Conservation (phyloP, 306 rosid genomes). For the Arachis stenosperma region DNA sequence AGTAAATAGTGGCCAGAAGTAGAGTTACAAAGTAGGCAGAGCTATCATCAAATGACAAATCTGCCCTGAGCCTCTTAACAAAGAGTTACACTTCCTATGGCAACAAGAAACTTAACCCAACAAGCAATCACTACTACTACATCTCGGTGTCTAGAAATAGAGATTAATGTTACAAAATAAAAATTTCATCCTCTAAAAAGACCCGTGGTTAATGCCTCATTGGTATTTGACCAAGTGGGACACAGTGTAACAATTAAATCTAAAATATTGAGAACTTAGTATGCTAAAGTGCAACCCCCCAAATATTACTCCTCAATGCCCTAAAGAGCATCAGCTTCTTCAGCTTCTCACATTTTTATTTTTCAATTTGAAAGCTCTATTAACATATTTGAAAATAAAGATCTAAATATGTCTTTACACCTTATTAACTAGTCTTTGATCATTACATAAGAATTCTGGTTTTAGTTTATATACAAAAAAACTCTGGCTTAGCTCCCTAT, state of each 20-base stretch:
- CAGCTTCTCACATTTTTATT: slow-evolving; percentile 37
- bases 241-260: slow-evolving; percentile 92
- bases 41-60: slow-evolving; percentile 27
- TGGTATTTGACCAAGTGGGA: slow-evolving; percentile 65
- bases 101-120: slow-evolving; percentile 42
- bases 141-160: slow-evolving; percentile 42
- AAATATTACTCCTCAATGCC: slow-evolving; percentile 43
- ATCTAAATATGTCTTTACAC: too few species aligned
- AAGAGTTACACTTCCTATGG: slow-evolving; percentile 38
- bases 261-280: slow-evolving; percentile 60
- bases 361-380: not conserved
- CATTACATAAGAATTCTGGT: too few species aligned
- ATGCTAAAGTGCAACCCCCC: slow-evolving; percentile 48
- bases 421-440: too few species aligned
- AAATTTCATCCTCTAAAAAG: slow-evolving; percentile 64
- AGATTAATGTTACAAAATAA: slow-evolving; percentile 50
- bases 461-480: too few species aligned
- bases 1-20: slow-evolving; percentile 39
- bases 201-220: slow-evolving; percentile 57
- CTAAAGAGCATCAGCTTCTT: slow-evolving; percentile 47
- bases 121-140: slow-evolving; percentile 44
- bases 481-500: too few species aligned
- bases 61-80: slow-evolving; percentile 38
- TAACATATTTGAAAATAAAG: too few species aligned
- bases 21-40: slow-evolving; percentile 41